Base-by-base conservation (phyloP, 2,329 filamentous ascomycete species). In the Curvularia lunata region DNA sequence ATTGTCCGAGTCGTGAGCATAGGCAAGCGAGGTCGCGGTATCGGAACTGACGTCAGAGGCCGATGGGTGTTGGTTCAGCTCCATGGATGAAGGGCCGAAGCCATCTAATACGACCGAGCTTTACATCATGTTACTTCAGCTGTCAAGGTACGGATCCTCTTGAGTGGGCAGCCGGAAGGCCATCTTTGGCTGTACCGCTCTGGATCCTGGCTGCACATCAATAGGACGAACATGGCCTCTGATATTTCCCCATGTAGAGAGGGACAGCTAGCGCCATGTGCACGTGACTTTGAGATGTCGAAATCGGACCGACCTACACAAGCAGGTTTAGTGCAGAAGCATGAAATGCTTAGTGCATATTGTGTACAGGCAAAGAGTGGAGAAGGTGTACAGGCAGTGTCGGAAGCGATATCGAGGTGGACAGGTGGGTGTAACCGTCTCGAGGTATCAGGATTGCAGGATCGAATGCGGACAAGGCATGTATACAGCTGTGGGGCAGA, bases 1-100 rank as follows among this genome's bases (percentile, higher is more conserved):
- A 37, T 37, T 12, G 13, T 18, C 13, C 16, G 28, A 21, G n/a
- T 37, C 19, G 49, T 43, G 40, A n/a, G 38, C 13, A 23, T 32
- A 42, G 21, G 41, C 19, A 25, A 40, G 52, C 49, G 49, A 48
- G 46, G 40, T 43, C 37, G 46, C 46, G 19, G 16, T 27, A 9
- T 48, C 28, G 49, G 38, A 12, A 21, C 27, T 57, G 49, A 57
- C 54, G 54, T 54, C 54, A 57, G 49, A 48, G 37, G 49, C 54
- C 46, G 37, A 45, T 52, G 42, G 38, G 19, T 28, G 27, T 51
- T 57, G 16, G 54, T 57, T 37, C 47, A 37, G 37, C 28, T 34
- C 54, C 54, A 57, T 56, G 54, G 54, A 48, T 57, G 28, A 48
- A 57, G 54, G 54, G 54, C 54, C 54, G 54, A 57, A 48, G 43